Conservation (phyloP, 495 filamentous ascomycete species). For the Hypomontagnella monticulosa region DNA sequence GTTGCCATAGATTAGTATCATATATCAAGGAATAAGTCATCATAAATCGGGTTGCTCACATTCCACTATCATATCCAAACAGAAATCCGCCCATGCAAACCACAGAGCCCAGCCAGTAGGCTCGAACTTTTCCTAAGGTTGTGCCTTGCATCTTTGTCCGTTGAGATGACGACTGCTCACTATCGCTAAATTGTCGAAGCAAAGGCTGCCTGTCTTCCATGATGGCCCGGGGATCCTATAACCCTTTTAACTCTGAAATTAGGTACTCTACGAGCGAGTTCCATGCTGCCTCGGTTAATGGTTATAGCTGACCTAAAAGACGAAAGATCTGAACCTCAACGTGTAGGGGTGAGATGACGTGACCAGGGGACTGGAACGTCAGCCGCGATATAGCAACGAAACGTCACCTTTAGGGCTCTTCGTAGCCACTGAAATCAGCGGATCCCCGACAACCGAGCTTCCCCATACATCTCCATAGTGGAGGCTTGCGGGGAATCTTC, state of each 20-base stretch:
- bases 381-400: constrained; percentile 1
- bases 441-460: constrained; percentile 21
- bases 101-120: constrained; percentile 64
- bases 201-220: constrained; percentile 34
- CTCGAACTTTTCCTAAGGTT: constrained; percentile 53
- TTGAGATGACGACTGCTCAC: constrained; percentile 46
- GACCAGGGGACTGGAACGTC: background rate
- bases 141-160: constrained; percentile 48
- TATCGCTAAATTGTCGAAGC: constrained; percentile 40
- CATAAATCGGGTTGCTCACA: constrained; percentile 42
- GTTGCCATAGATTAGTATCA: background rate
- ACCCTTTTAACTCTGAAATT: constrained; percentile 13
- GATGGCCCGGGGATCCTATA: background rate
- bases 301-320: background rate
- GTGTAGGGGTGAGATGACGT: constrained; percentile 19
- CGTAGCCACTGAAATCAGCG: constrained; percentile 1
- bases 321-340: background rate
- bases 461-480: background rate
- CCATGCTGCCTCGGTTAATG: constrained; percentile 4
- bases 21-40: background rate
- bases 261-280: background rate
- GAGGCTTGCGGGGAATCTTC: constrained; percentile 26
- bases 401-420: constrained; percentile 3
- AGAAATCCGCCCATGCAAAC: constrained; percentile 55
- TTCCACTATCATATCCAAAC: constrained; percentile 52